These are phyloP conservation scores for Anethum foeniculum DNA, from an alignment of 140 eudicot species.

Conservation along the genomic window DNA sequence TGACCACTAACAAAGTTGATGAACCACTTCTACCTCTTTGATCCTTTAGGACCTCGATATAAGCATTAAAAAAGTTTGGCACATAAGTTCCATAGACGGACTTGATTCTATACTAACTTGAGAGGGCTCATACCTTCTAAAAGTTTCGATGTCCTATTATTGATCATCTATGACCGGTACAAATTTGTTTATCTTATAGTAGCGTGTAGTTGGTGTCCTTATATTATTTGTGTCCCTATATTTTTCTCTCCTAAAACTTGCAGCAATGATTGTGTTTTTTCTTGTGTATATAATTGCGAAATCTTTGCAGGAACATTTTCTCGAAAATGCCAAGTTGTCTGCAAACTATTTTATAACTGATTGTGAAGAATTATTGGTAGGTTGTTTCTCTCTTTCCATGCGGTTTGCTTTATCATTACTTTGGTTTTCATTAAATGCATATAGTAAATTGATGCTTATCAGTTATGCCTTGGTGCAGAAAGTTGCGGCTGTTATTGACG, in stretches of 20 bases:
- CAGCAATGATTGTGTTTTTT: background rate
- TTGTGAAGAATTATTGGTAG: constrained; percentile 82
- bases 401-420: background rate
- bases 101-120: background rate
- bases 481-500: constrained; percentile 86
- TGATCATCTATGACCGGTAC: background rate
- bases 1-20: background rate
- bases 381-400: constrained; percentile 8
- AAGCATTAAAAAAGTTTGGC: background rate
- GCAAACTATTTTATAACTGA: constrained; percentile 61
- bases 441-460: background rate
- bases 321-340: constrained; percentile 77
- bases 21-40: background rate
- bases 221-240: background rate
- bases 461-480: constrained; percentile 41
- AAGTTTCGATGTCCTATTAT: background rate
- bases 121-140: background rate
- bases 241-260: background rate
- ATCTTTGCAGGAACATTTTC: constrained; percentile 61
- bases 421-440: background rate
- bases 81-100: background rate
- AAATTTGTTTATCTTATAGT: background rate
- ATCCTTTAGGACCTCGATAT: background rate
- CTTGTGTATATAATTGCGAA: background rate
- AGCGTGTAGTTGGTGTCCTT: background rate